Percentiles rank a stretch among this genome's conserved stretches.
Conservation (phyloP, 78 protist species). For the Pigoraptor vietnamica region DNA sequence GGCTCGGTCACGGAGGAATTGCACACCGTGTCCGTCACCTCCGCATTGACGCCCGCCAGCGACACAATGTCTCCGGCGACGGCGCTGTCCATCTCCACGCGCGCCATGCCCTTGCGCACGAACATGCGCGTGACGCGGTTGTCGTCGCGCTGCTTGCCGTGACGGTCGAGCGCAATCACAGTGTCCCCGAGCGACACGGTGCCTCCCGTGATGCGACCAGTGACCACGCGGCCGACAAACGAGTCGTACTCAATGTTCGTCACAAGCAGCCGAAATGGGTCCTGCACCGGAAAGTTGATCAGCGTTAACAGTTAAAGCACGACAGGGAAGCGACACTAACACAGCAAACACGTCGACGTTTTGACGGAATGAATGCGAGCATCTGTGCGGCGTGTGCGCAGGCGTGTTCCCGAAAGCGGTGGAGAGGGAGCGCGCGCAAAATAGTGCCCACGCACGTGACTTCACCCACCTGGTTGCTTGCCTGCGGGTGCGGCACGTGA, state of each 20-base stretch:
- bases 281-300: background rate
- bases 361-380: background rate
- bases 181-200: constrained; percentile 48
- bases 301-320: too few species aligned
- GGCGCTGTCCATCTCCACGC: constrained; percentile 50
- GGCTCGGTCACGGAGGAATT: background rate
- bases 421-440: background rate
- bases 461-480: background rate
- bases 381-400: background rate
- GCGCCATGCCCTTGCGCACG: constrained; percentile 50
- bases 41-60: constrained; percentile 57
- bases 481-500: constrained; percentile 39
- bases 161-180: constrained; percentile 40
- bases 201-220: constrained; percentile 68
- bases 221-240: constrained; percentile 71
- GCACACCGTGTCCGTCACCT: constrained; percentile 68
- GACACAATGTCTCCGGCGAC: constrained; percentile 84
- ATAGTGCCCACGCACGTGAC: background rate
- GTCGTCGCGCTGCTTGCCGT: background rate
- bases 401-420: background rate
- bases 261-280: constrained; percentile 65
- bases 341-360: background rate
- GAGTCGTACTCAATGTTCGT: constrained; percentile 62
- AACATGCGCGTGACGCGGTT: constrained; percentile 49
- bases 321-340: constrained; percentile 11